Base-by-base conservation (phyloP, 2,329 filamentous ascomycete species). In the Fusarium napiforme region DNA sequence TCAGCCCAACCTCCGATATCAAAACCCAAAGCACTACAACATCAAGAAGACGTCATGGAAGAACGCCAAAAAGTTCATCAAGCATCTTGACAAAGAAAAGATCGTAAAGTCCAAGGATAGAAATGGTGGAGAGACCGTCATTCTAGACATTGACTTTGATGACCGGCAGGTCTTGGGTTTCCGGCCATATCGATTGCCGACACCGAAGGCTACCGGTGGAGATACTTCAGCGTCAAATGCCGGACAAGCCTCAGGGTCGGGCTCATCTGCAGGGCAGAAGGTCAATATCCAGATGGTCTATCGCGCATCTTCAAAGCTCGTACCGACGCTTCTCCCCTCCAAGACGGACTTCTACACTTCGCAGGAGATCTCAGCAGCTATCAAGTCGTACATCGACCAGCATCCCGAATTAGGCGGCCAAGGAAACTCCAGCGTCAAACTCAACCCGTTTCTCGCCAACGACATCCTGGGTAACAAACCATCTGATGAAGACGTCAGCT, bases 31-130 rank as follows among this genome's bases (percentile, higher is more conserved):
- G 23, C 59, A 71, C 30, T 76, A 77, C 59, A 72, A 46, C 28
- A 74, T 76, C 67, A 76, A 76, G 49, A 76, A 75, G 47, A 76
- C 74, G 6, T 76, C 74, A 1, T 76, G 74, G 74, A 76, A 77
- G 30, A 76, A 72, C 9, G 64, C 64, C 9, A 76, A 76, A 14
- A 76, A 75, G 30, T 76, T 76, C 36, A 76, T 77, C 42, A 76
- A 76, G 30, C 64, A 77, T 36, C 34, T 76, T 5, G 64, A 74
- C 16, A 76, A 77, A 56, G 23, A 43, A 1, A 32, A 46, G 0
- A 32, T 76, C 9, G 64, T 72, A 2, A 72, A 70, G 15, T 68
- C 74, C 0, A 76, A 76, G 23, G 74, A 77, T 14, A 50, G 74
- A 5, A 76, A 76, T 4, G 74, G 74, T 5, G 74, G 74, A 1